Conservation (phyloP, 2,329 filamentous ascomycete species). For the Cordyceps militaris region DNA sequence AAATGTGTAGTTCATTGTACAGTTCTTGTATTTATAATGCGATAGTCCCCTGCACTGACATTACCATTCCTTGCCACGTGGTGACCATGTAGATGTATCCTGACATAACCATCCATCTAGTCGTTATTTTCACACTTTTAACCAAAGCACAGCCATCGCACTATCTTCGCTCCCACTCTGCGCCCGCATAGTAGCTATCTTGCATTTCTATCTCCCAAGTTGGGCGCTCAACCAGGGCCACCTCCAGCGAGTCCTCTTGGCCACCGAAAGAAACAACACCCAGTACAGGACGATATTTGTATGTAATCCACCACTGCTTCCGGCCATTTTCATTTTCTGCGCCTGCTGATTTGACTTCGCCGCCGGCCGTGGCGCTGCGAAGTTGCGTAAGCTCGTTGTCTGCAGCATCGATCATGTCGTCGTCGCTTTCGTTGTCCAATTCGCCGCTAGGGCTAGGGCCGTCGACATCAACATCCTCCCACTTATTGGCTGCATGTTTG, state of each 20-base stretch:
- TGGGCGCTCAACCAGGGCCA: constrained; percentile 82
- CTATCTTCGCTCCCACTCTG: constrained; percentile 40
- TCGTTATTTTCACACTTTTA: neutral
- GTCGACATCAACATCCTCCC: constrained; percentile 33
- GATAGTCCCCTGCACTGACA: neutral
- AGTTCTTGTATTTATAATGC: neutral
- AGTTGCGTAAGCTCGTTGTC: constrained; percentile 30
- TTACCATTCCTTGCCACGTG: neutral
- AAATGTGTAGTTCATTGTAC: constrained; percentile 10
- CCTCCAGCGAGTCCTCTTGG: constrained; percentile 52
- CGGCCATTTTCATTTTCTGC: constrained; percentile 18
- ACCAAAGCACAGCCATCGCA: neutral
- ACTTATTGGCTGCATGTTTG: constrained; percentile 35
- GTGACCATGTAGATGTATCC: neutral
- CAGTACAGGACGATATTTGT: constrained; percentile 90
- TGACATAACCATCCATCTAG: neutral
- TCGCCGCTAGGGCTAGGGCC: constrained; percentile 29
- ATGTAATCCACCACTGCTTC: constrained; percentile 66
- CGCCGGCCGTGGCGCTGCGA: constrained; percentile 20
- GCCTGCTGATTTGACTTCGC: constrained; percentile 17
- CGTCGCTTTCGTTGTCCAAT: constrained; percentile 30
- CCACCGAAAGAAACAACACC: constrained; percentile 50
- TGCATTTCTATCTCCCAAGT: constrained; percentile 75
- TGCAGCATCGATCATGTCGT: constrained; percentile 28
- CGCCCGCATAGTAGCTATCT: constrained; percentile 58